These are phyloP conservation scores for Rosa lucieae DNA, from an alignment of 306 rosid genomes.

Conservation along the genomic window DNA sequence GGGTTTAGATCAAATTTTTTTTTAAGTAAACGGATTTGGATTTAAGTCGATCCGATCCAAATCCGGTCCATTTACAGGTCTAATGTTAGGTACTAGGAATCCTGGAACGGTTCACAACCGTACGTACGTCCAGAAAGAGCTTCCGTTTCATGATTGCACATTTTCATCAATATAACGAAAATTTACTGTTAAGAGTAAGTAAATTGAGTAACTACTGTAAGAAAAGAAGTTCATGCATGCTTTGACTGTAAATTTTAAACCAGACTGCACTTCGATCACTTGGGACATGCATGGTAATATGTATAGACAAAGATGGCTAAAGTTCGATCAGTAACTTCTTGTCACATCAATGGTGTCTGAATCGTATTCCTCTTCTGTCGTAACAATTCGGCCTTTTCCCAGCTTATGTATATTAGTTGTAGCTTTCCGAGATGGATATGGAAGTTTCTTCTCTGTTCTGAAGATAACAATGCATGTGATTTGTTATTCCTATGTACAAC, in stretches of 20 bases:
- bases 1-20: no score
- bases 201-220: neutral
- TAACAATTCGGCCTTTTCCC: conserved; percentile 42
- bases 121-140: neutral
- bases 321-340: conserved; percentile 24
- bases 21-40: no score
- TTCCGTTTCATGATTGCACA: neutral
- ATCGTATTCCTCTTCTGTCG: conserved; percentile 39
- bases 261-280: neutral
- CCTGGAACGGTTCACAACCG: neutral
- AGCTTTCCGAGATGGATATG: conserved; percentile 43
- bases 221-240: neutral
- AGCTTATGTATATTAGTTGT: conserved; percentile 39
- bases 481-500: neutral
- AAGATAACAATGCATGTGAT: conserved; percentile 14
- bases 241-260: neutral
- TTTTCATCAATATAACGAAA: neutral
- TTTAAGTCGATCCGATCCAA: no score
- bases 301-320: conserved; percentile 15
- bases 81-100: neutral
- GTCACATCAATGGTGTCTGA: conserved; percentile 23
- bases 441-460: conserved; percentile 53
- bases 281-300: neutral
- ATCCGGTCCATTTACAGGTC: no score
- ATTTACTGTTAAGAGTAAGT: neutral